Percentiles rank a stretch among this genome's conserved stretches.
These are phyloP conservation scores for Galerina sulciceps DNA, from an alignment of 768 basidiomycete genomes.

Conservation along the genomic window DNA sequence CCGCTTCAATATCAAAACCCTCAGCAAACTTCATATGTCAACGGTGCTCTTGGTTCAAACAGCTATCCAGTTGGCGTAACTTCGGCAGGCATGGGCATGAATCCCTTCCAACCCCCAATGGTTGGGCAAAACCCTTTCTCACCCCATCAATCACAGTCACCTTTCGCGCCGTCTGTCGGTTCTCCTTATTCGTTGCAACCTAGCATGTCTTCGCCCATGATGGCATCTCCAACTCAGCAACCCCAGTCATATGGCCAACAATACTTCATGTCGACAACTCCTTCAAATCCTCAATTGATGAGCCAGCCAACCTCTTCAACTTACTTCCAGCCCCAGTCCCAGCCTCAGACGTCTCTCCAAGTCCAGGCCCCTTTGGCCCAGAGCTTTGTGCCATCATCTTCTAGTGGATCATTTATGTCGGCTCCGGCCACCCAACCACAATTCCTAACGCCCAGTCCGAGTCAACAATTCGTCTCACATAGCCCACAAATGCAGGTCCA, in stretches of 20 bases:
- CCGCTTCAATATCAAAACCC: constrained; percentile 47
- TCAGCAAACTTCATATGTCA: constrained; percentile 9
- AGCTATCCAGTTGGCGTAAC: constrained; percentile 20
- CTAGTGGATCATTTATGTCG: constrained; percentile 31
- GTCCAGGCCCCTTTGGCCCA: constrained; percentile 24
- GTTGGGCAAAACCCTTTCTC: constrained; percentile 32
- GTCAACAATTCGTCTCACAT: constrained; percentile 36
- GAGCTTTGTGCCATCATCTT: constrained; percentile 27
- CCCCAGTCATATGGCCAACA: constrained; percentile 6
- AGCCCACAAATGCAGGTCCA: constrained; percentile 39
- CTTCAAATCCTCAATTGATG: constrained; percentile 15
- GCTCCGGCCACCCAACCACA: constrained; percentile 30
- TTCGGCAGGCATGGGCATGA: constrained; percentile 27
- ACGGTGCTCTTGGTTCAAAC: constrained; percentile 20
- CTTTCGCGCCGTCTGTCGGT: constrained; percentile 14
- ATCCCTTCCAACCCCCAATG: constrained; percentile 30
- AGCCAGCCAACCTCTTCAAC: constrained; percentile 17
- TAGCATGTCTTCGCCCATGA: constrained; percentile 19
- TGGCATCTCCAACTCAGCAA: constrained; percentile 18
- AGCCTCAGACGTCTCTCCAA: constrained; percentile 18
- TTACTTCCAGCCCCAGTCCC: constrained; percentile 27
- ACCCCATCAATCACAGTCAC: constrained; percentile 19
- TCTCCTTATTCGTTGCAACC: constrained; percentile 13
- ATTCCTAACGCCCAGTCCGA: constrained; percentile 38
- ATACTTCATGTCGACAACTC: constrained; percentile 2